Base-by-base conservation (phyloP, 768 basidiomycete genomes). In the Pleurotus eryngii region DNA sequence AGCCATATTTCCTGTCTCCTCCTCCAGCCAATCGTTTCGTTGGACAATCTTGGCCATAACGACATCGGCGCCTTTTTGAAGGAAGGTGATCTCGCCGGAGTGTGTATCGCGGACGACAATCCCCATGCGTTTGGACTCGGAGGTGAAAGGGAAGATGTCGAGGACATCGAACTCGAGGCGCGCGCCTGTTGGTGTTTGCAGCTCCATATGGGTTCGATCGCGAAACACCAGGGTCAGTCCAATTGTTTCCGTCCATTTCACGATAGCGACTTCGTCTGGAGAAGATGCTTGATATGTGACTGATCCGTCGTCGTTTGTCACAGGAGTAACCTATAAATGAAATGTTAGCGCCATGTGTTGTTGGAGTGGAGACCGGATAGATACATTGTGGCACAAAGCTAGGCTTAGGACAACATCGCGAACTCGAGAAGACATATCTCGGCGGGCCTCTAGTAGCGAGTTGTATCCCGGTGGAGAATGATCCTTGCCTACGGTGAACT, bases 201-300 rank as follows among this genome's bases (percentile, higher is more conserved):
- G 76, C 26, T 90, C 86, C 69, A 98, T 96, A n/a, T 81, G 82
- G 1, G 89, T 90, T 39, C 97, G 92, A 68, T 97, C 94, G 24
- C 97, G 90, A 67, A 86, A 87, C 18, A 86, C 83, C 37, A 99
- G 85, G 0, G 91, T 91, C 3, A 99, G 76, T 0, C 96, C 96
- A 61, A 98, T 90, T 0, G 93, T 95, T 60, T 92, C 89, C 7
- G 97, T 98, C 93, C 94, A 98, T 59, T 86, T 87, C 38, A 99
- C 96, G 63, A 99, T 98, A 43, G 97, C 97, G 45, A 98, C 97
- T 75, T 99, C 97, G 66, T 99, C 97, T 0, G 97, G 97, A 1
- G 97, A 99, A 0, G 95, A 96, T 0, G 97, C 97, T 78, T 99
- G 96, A 68, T 98, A 99, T 0, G 96, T 98, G 39, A 97, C 84